Base-by-base conservation (phyloP, 371 early-diverging fungal species). In the Dichotomocladium elegans region DNA sequence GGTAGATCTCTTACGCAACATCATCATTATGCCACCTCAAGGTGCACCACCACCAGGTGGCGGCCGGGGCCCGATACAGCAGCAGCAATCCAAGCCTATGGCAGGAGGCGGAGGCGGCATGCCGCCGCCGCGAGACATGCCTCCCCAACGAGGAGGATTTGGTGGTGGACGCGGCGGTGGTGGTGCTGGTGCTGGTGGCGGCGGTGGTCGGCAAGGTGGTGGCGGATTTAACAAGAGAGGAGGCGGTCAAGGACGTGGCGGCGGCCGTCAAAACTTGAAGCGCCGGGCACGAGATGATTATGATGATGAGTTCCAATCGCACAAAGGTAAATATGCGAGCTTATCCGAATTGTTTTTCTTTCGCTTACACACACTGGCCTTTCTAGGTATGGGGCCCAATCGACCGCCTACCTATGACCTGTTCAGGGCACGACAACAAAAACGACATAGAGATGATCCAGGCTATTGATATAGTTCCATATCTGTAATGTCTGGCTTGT, bases 341-440 rank as follows among this genome's bases (percentile, higher is more conserved):
- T 31, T 26, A n/a, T n/a, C n/a, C n/a, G n/a, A n/a, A n/a, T n/a
- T n/a, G n/a, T n/a, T 30, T 28, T 35, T 34, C 45, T 15, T 28
- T 37, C 15, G 19, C 34, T 8, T 10, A 22, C n/a, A 35, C 21
- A n/a, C 17, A 25, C 45, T 30, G 21, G 14, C 17, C 35, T 33
- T 25, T 24, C 26, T 57, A 74, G 78, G 79, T 22, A 74, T 73
- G 61, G 79, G 75, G 6, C 79, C 73, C 19, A 84, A 84, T 49
- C 72, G 82, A 35, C 82, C 85, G 37, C 85, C 85, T 31, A 79
- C 82, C 41, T 81, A 68, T 57, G 85, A 84, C 58, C 41, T 82
- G 3, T 84, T 81, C 51, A 67, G 85, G 50, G 66, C 74, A 47
- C 62, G 85, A 56, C 85, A 84, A 57, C 72, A 67, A 19, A 82